phyloP scores from a whole-genome alignment of 257 asterid species.

The Primulina eburnea region DNA sequence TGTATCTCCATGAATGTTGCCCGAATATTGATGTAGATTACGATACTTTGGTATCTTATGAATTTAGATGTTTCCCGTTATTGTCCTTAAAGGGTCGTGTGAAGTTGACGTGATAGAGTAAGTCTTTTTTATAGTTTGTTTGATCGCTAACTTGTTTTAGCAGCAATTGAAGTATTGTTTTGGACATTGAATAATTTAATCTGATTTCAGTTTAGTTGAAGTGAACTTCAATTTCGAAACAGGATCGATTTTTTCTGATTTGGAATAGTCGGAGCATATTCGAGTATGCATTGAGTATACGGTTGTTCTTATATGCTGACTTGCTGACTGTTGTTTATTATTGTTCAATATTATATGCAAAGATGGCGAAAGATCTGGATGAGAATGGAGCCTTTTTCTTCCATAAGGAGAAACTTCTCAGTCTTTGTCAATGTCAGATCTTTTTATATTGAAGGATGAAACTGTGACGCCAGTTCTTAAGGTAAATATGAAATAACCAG shows the following conservation, averaged over 20 bases:
- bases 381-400: slow-evolving; percentile 83
- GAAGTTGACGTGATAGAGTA: not conserved
- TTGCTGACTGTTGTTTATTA: too few species aligned
- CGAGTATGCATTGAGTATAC: too few species aligned
- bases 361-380: slow-evolving; percentile 76
- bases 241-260: too few species aligned
- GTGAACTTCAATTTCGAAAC: not conserved
- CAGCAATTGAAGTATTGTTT: slow-evolving; percentile 12
- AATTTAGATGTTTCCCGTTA: not conserved
- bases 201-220: not conserved
- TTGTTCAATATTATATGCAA: slow-evolving; percentile 57
- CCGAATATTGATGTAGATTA: slow-evolving; percentile 11
- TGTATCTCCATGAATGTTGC: slow-evolving; percentile 7
- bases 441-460: slow-evolving; percentile 65
- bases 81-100: not conserved
- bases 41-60: not conserved
- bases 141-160: not conserved
- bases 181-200: not conserved
- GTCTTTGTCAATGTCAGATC: slow-evolving; percentile 75
- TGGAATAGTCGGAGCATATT: too few species aligned
- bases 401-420: slow-evolving; percentile 89
- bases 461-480: slow-evolving; percentile 59
- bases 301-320: too few species aligned
- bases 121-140: not conserved
- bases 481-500: slow-evolving; percentile 38